Conservation (phyloP, 2,329 filamentous ascomycete species). For the Diatrype stigma region DNA sequence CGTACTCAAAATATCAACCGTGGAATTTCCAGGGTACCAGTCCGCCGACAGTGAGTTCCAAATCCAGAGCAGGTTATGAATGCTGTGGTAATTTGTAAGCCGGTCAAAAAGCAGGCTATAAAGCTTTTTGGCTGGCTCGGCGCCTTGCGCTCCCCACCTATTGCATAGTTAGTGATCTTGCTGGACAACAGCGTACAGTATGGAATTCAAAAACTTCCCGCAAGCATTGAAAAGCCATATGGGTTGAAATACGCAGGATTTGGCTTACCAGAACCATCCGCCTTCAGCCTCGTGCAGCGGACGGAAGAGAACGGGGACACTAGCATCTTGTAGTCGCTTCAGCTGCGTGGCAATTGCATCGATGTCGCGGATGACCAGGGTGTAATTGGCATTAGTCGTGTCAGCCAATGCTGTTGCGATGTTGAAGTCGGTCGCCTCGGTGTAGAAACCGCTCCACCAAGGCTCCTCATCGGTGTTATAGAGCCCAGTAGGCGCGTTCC, state of each 20-base stretch:
- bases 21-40: constrained; percentile 45
- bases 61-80: constrained; percentile 47
- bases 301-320: constrained; percentile 43
- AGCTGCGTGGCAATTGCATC: constrained; percentile 45
- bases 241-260: background rate
- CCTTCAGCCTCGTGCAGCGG: constrained; percentile 49
- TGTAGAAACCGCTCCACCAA: constrained; percentile 50
- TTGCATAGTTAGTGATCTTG: background rate
- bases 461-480: constrained; percentile 40
- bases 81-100: constrained; percentile 36
- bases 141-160: constrained; percentile 39
- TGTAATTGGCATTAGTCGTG: constrained; percentile 42
- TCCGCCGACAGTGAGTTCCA: constrained; percentile 42
- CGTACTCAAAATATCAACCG: constrained; percentile 42
- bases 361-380: constrained; percentile 41
- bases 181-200: background rate
- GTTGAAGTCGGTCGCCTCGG: constrained; percentile 44
- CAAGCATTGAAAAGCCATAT: background rate
- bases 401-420: constrained; percentile 37
- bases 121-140: constrained; percentile 41
- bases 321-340: constrained; percentile 36
- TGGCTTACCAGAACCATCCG: constrained; percentile 43
- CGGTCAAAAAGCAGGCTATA: constrained; percentile 40
- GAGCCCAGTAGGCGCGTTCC: constrained; percentile 42
- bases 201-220: too few species aligned